phyloP scores from a whole-genome alignment of 2,329 filamentous ascomycete genomes.

The Aspergillus luchuensis region DNA sequence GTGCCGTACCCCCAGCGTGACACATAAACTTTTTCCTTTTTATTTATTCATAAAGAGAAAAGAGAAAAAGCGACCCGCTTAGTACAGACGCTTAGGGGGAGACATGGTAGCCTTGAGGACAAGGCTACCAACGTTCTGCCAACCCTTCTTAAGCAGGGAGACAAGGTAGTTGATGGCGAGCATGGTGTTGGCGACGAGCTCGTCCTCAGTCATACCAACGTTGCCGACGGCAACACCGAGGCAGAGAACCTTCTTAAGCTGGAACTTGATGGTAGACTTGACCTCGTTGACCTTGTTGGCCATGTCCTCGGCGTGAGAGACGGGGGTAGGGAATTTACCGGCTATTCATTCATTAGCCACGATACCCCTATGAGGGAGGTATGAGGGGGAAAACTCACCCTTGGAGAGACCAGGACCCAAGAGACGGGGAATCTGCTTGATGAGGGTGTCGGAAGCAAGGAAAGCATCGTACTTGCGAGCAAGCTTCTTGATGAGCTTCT shows the following conservation, averaged over 20 bases:
- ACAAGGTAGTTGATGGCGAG: slow-evolving; percentile 99
- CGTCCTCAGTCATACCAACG: slow-evolving; percentile 94
- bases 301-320: slow-evolving; percentile 95
- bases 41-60: too few relatives aligned
- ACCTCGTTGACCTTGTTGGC: slow-evolving; percentile 96
- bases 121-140: slow-evolving; percentile 99
- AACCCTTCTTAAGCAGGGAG: slow-evolving; percentile 99
- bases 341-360: slow-evolving; percentile 52
- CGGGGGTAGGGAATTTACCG: slow-evolving; percentile 98
- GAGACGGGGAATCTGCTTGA: slow-evolving; percentile 99
- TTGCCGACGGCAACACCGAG: slow-evolving; percentile 99
- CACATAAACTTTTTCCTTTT: slow-evolving; percentile 23
- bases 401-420: slow-evolving; percentile 97
- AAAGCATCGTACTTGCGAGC: slow-evolving; percentile 99
- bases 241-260: slow-evolving; percentile 99
- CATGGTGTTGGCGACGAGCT: slow-evolving; percentile 99
- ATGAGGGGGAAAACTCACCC: slow-evolving; percentile 52
- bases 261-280: slow-evolving; percentile 99
- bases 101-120: slow-evolving; percentile 99
- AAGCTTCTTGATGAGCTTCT: slow-evolving; percentile 99
- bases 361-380: too few relatives aligned
- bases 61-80: slow-evolving; percentile 47
- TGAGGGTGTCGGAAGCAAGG: slow-evolving; percentile 92
- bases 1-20: slow-evolving; percentile 23
- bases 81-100: slow-evolving; percentile 97